Base-by-base conservation (phyloP, 257 asterid genomes). In the Ocimum tenuiflorum region DNA sequence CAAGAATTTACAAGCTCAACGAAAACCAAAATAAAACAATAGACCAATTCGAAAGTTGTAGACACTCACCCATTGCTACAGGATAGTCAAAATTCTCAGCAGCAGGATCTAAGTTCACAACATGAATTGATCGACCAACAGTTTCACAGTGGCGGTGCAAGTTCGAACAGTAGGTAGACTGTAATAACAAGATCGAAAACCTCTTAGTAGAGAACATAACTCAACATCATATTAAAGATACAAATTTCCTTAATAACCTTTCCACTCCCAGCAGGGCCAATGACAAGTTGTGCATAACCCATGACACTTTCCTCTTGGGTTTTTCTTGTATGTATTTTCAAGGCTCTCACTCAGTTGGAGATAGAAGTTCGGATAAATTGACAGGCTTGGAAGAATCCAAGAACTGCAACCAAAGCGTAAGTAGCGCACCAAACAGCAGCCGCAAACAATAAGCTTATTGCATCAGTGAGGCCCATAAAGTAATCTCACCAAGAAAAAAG, bases 191-290 rank as follows among this genome's bases (percentile, higher is more conserved):
- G 65, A 41, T 29, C 20, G 66, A 60, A 35, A 31, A 17, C 33
- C 53, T 59, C 59, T 62, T 8, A 62, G 52, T 20, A 47, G 18
- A 35, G 41, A 36, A n/a, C n/a, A n/a, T n/a, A n/a, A n/a, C n/a
- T n/a, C n/a, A n/a, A n/a, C n/a, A n/a, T n/a, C 43, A 47, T 14
- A 33, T 19, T 27, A 7, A 72, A 41, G 23, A 18, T 10, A 55
- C 7, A 53, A 61, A 10, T n/a, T 70, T 42, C 3, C 15, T 41
- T 7, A 68, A 66, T 72, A 73, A 94, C 99, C 97, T 94, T 94
- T 68, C 99, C 97, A 75, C 97, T 90, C 72, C 99, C 99, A 14
- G 97, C 99, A 73, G 97, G 99, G 64, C 99, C 99, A 73, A 90
- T 94, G 73, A 94, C 97, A 4, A 90, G 82, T 70, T 94, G 99